Evolutionary conservation across 2,329 filamentous ascomycete species (phyloP), one percentile per base, ranked within the genome.

Genomic region (Colletotrichum tanaceti): DNA sequence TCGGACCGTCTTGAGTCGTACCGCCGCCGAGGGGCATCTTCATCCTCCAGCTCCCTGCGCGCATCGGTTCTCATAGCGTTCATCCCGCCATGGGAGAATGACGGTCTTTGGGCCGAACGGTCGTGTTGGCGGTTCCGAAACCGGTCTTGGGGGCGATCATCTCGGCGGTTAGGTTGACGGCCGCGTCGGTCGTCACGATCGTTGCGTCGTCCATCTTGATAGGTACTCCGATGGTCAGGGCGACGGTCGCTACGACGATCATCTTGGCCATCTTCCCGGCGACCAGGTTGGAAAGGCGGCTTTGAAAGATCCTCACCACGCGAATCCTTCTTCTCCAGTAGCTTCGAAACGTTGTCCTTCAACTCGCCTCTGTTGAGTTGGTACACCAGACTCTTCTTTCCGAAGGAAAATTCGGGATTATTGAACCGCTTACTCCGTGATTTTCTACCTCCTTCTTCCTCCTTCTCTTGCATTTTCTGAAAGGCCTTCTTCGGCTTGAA

Each of bases 361-460:
- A 84, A 71, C 22, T 74, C 69, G 2, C 84, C 86, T 60, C 82
- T 79, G 73, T 86, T 87, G 67, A 86, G 74, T 72, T 85, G 79
- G 63, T 86, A 88, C 2, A 89, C 86, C 18, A 87, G 70, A 71
- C 87, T 89, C 53, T 77, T 82, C 77, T 86, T 87, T 20, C 86
- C 87, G 73, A 87, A 87, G 1, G 74, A 70, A 20, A 76, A 79
- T 2, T 82, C 77, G 0, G 84, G 82, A 67, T 89, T 82, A 57
- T 84, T 77, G 73, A 89, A 89, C 5, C 87, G 81, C 41, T 84
- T 82, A 54, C 79, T 78, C 50, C 87, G 81, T 6, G 86, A 82
- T 73, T 82, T 80, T 4, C 80, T 78, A 18, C 77, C 77, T 2
- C 68, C 68, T 2, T 77, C 76, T 9, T 77, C 76, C 16, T 77